A percentile compares a stretch with the other conserved stretches of the same genome.
Conservation (phyloP, 257 asterid species). For the Cynanchum wilfordii region DNA sequence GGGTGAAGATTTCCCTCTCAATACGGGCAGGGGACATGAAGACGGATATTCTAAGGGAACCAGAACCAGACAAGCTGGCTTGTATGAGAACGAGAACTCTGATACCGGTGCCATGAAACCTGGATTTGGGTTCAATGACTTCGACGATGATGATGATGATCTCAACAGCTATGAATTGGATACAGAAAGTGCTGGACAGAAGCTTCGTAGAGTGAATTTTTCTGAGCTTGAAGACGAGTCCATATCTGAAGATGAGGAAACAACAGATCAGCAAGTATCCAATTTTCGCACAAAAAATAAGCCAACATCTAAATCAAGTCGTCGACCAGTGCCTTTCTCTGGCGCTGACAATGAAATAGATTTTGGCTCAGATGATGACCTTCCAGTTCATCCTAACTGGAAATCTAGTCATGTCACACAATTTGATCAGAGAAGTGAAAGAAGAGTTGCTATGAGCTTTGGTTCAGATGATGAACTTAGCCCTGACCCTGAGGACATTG, state of each 20-base stretch:
- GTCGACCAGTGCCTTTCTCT: constrained; percentile 27
- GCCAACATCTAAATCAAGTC: constrained; percentile 30
- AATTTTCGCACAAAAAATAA: constrained; percentile 22
- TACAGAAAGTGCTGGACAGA: constrained; percentile 43
- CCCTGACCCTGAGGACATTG: constrained; percentile 40
- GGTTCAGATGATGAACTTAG: constrained; percentile 56
- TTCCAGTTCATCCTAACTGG: constrained; percentile 67
- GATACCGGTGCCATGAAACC: constrained; percentile 33
- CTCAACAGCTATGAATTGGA: constrained; percentile 78
- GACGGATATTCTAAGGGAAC: constrained; percentile 34
- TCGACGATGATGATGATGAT: constrained; percentile 86
- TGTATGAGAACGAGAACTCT: constrained; percentile 35
- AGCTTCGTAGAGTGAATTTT: constrained; percentile 48
- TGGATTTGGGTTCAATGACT: constrained; percentile 75
- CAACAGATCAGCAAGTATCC: constrained; percentile 25
- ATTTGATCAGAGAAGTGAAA: constrained; percentile 34
- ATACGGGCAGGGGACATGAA: constrained; percentile 34
- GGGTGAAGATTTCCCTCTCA: constrained; percentile 41
- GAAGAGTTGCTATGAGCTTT: constrained; percentile 36
- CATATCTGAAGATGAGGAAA: constrained; percentile 55
- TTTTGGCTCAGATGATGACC: constrained; percentile 75
- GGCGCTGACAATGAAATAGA: constrained; percentile 46
- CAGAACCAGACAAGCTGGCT: constrained; percentile 33
- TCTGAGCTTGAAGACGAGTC: constrained; percentile 78
- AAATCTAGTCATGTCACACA: constrained; percentile 63